These are phyloP conservation scores for Penicillium occitanis DNA, from an alignment of 2,329 filamentous ascomycete genomes.

Conservation along the genomic window DNA sequence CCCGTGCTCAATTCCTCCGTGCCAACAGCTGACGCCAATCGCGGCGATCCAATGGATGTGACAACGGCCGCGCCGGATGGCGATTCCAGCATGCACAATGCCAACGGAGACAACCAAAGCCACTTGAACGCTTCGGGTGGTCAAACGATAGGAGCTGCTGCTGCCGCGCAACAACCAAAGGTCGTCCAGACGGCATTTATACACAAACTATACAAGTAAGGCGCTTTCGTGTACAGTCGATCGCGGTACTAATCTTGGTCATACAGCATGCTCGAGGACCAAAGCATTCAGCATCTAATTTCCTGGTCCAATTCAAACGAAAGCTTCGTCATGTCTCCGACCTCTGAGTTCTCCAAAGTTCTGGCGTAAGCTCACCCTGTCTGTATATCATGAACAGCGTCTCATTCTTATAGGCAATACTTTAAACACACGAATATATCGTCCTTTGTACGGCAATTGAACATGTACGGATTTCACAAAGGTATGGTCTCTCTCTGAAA, in stretches of 20 bases:
- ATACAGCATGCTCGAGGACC: conserved; percentile 90
- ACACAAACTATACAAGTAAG: conserved; percentile 97
- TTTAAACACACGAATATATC: conserved; percentile 99
- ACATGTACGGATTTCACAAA: conserved; percentile 99
- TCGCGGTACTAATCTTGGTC: conserved; percentile 11
- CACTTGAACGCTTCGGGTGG: conserved; percentile 26
- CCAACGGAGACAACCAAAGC: conserved; percentile 37
- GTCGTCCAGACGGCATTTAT: conserved; percentile 98
- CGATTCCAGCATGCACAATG: conserved; percentile 44
- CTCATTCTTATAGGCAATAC: conserved; percentile 69
- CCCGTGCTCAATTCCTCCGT: conserved; percentile 53
- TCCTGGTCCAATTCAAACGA: conserved; percentile 93
- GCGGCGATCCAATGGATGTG: conserved; percentile 57
- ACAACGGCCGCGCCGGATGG: conserved; percentile 50
- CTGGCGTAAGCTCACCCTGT: conserved; percentile 70
- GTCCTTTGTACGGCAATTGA: conserved; percentile 94
- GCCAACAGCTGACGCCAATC: conserved; percentile 44
- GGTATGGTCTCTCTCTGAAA: conserved; percentile 53
- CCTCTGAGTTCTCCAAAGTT: conserved; percentile 96
- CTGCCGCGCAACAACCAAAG: conserved; percentile 81
- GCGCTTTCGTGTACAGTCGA: background rate
- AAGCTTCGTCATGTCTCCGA: conserved; percentile 98
- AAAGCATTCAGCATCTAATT: conserved; percentile 88
- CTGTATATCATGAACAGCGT: background rate
- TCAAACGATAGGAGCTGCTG: conserved; percentile 46